phyloP scores from a whole-genome alignment of 352 stramenopile genomes.

The Phytophthora citricola region DNA sequence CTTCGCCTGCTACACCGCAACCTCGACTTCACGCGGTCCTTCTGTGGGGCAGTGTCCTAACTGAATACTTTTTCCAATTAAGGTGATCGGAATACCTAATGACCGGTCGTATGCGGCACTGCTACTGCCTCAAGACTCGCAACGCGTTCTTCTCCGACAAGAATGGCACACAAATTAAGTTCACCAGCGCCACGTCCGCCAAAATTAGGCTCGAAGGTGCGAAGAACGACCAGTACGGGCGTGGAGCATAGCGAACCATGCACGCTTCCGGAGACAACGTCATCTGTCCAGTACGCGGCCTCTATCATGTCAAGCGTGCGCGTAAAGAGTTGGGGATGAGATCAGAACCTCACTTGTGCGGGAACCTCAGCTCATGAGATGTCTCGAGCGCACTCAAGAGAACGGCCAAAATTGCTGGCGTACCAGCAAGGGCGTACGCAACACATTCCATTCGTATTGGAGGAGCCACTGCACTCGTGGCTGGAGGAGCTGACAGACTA shows the following conservation, averaged over 20 bases:
- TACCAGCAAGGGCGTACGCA: slow-evolving; percentile 3
- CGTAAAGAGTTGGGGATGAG: background rate
- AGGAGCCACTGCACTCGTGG: slow-evolving; percentile 14
- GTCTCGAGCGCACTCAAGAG: slow-evolving; percentile 9
- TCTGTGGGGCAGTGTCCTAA: slow-evolving; percentile 14
- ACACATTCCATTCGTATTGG: slow-evolving; percentile 30
- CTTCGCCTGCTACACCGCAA: slow-evolving; percentile 8
- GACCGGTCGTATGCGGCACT: background rate
- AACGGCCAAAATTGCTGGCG: background rate
- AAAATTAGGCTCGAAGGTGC: slow-evolving; percentile 16
- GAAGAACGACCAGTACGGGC: slow-evolving; percentile 26
- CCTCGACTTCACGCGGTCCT: slow-evolving; percentile 18
- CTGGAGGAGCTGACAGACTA: slow-evolving; percentile 14
- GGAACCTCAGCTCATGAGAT: background rate
- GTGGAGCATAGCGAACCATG: slow-evolving; percentile 20
- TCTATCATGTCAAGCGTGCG: slow-evolving; percentile 7
- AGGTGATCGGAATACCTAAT: slow-evolving; percentile 13
- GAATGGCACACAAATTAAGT: slow-evolving; percentile 5
- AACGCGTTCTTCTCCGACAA: slow-evolving; percentile 25
- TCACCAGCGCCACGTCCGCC: background rate
- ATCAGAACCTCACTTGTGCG: slow-evolving; percentile 5
- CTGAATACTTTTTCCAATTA: slow-evolving; percentile 25
- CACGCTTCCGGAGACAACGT: slow-evolving; percentile 11
- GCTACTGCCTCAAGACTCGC: slow-evolving; percentile 18
- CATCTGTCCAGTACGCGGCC: slow-evolving; percentile 5